Evolutionary conservation across 768 basidiomycete species (phyloP), one percentile per base, ranked within the genome.

Genomic region (Roridomyces roridus): DNA sequence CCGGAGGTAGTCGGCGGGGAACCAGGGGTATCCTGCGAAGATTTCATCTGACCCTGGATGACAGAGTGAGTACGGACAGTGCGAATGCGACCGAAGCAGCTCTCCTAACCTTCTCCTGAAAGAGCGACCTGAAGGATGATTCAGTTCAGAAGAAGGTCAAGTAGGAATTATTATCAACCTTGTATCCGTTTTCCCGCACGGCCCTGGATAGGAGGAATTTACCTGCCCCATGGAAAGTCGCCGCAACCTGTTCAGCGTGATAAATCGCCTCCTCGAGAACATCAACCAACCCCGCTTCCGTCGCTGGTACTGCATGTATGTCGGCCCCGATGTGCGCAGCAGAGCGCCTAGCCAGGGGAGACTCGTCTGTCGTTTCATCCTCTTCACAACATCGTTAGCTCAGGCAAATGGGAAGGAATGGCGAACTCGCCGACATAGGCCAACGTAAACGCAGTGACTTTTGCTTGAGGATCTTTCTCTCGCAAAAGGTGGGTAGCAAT

Each of bases 361-460:
- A 28, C 24, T 62, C 60, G 37, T 61, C 60, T 7, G 49, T 51
- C 3, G 3, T 29, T 11, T 23, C 44, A 46, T 53, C 51, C 41
- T 59, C 57, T 34, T 15, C 31, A 34, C 15, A n/a, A 20, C n/a
- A n/a, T n/a, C 25, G 5, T 37, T 36, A 39, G 40, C 28, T 37
- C 9, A 35, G 7, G 21, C n/a, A 28, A 29, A 17, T 14, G 14
- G 25, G 6, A 36, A n/a, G n/a, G n/a, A 18, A 24, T 4, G 26
- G 29, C n/a, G n/a, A n/a, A n/a, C 46, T 43, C n/a, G 46, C 57
- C 47, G 3, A 25, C 35, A 46, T 53, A 63, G 17, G 55, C 49
- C 25, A 59, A n/a, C 4, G 62, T 63, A 49, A 57, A 60, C 1
- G 58, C 20, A 5, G 59, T 51, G 14, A 63, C 7, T n/a, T 42